phyloP scores from a whole-genome alignment of 176 grass and related monocot species.

The sorghum (Sorghum bicolor) region Sorghum_bicolor_NCBIv3 NC_012878.2:21311001-21311500 shows the following conservation, averaged over 20 bases:
- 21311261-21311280: neutral
- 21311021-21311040: slow-evolving; percentile 50
- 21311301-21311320: neutral
- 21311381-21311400: slow-evolving; percentile 85
- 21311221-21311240: slow-evolving; percentile 34
- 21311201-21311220: slow-evolving; percentile 37
- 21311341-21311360: neutral
- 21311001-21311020: slow-evolving; percentile 83
- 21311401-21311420: slow-evolving; percentile 81
- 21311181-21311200: slow-evolving; percentile 68
- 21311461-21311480: slow-evolving; percentile 78
- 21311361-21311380: slow-evolving; percentile 51
- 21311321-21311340: neutral
- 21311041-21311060: slow-evolving; percentile 21
- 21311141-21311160: slow-evolving; percentile 56
- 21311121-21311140: neutral
- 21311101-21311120: slow-evolving; percentile 27
- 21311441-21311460: slow-evolving; percentile 73
- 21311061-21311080: slow-evolving; percentile 29
- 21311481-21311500: slow-evolving; percentile 30
- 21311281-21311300: too few relatives aligned
- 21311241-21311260: slow-evolving; percentile 46
- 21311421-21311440: slow-evolving; percentile 63
- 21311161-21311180: slow-evolving; percentile 85
- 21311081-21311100: slow-evolving; percentile 74